phyloP scores from a whole-genome alignment of 495 filamentous ascomycete genomes.

The Haplographium delicatum region DNA sequence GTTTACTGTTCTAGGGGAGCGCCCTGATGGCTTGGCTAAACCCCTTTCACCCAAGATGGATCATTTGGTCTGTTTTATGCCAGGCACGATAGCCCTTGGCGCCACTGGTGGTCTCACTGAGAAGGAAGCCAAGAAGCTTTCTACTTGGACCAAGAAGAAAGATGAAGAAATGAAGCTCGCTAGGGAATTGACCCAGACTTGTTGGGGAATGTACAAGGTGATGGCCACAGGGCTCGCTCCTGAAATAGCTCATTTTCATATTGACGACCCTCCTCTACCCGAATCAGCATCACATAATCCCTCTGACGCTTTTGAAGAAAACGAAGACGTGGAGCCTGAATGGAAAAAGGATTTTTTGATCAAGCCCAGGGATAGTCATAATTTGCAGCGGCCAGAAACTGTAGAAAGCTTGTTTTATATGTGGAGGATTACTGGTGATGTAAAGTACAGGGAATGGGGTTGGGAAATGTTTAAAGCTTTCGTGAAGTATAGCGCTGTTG shows the following conservation, averaged over 20 bases:
- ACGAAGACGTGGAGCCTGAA: constrained; percentile 45
- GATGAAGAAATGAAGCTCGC: constrained; percentile 85
- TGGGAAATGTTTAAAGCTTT: constrained; percentile 98
- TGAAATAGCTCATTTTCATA: constrained; percentile 86
- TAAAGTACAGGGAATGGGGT: constrained; percentile 89
- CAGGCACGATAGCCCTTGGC: constrained; percentile 87
- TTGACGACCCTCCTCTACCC: constrained; percentile 57
- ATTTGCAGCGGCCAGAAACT: constrained; percentile 94
- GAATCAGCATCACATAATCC: constrained; percentile 43
- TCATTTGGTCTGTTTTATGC: constrained; percentile 96
- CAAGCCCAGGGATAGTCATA: constrained; percentile 72
- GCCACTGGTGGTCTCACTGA: constrained; percentile 75
- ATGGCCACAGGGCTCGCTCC: constrained; percentile 85
- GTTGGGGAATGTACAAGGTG: constrained; percentile 91
- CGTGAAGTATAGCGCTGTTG: constrained; percentile 65
- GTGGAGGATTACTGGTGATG: constrained; percentile 95
- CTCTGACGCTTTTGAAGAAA: constrained; percentile 40
- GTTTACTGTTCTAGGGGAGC: constrained; percentile 83
- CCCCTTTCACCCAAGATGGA: constrained; percentile 87
- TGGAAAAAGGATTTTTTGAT: constrained; percentile 77
- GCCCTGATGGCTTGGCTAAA: constrained; percentile 64
- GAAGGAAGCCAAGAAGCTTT: constrained; percentile 62
- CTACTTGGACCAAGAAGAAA: constrained; percentile 69
- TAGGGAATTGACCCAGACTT: constrained; percentile 88
- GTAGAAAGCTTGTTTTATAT: constrained; percentile 95